Evolutionary conservation across 441 rosid genomes (phyloP), one percentile per base, ranked within the genome.

Genomic region (Viola pubescens): DNA sequence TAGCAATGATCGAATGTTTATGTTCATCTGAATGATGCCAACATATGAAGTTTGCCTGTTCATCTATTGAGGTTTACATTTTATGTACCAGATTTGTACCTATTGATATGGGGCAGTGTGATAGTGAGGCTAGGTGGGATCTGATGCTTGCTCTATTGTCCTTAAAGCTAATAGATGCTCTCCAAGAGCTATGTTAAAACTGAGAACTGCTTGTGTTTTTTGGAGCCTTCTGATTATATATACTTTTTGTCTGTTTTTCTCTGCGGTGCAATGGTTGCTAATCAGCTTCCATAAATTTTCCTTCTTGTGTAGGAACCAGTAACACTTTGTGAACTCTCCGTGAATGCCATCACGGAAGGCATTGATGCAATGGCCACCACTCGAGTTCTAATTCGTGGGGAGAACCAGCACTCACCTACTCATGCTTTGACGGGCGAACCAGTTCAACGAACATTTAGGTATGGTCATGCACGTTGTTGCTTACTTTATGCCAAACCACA

Each of bases 351-450:
- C 58, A 81, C 98, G 54, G 95, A 81, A 85, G 96, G 95, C 72
- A 88, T 89, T 7, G 98, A 94, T 71, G 98, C 97, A 8, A 89
- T 89, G 38, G 98, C 98, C 58, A 76, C 88, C 41, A 89, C 98
- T 4, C 85, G 97, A 9, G 98, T 94, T 76, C 61, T 86, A 46
- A 82, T 94, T 64, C 87, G 84, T 4, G 83, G 82, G n/a, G 86
- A 81, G 60, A 72, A 71, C 62, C 72, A 60, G 10, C 75, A 64
- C 51, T 2, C 57, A 2, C 50, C 81, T 14, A 84, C 84, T 34
- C 78, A 84, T 56, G 85, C 84, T 67, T 45, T 70, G 64, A 83
- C 84, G 0, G 88, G 82, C 48, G 85, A 89, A 77, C 65, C 73
- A 13, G 45, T 78, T 48, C 67, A 61, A 47, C 81, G 92, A 39